Conservation (phyloP, 106 monocot genomes). For the Acorus gramineus region DNA sequence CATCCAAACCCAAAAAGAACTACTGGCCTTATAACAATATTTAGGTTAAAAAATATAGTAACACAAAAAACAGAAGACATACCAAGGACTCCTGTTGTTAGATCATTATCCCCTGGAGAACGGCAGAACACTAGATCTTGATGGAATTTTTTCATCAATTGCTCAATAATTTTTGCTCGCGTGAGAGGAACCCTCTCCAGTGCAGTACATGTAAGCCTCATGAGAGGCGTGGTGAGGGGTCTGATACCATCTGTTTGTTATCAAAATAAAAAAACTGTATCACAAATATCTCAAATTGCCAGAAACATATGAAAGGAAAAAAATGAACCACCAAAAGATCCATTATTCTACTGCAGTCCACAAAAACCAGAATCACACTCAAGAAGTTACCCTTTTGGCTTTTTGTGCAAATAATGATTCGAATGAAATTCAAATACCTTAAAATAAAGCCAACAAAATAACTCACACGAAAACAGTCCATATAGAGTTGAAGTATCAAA, state of each 20-base stretch:
- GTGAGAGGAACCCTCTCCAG: slow-evolving; percentile 90
- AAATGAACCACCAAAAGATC: not conserved
- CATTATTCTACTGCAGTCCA: too few relatives aligned
- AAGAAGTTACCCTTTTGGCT: too few relatives aligned
- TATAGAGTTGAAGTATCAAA: too few relatives aligned
- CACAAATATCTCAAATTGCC: not conserved
- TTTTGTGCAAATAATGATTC: too few relatives aligned
- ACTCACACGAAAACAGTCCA: too few relatives aligned
- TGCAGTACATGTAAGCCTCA: slow-evolving; percentile 93
- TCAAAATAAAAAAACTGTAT: slow-evolving; percentile 12
- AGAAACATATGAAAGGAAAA: not conserved
- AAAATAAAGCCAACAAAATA: too few relatives aligned
- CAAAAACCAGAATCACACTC: too few relatives aligned
- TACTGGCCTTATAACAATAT: too few relatives aligned
- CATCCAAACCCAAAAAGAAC: too few relatives aligned
- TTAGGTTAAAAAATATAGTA: not conserved
- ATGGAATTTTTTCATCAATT: slow-evolving; percentile 81
- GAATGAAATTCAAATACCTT: too few relatives aligned
- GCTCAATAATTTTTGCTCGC: slow-evolving; percentile 60
- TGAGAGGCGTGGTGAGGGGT: slow-evolving; percentile 94
- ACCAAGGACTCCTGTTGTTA: slow-evolving; percentile 58
- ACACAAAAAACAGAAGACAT: slow-evolving; percentile 4
- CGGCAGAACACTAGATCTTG: slow-evolving; percentile 94
- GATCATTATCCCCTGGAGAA: slow-evolving; percentile 66
- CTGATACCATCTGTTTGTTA: slow-evolving; percentile 95